Evolutionary conservation across 495 filamentous ascomycete genomes (phyloP), one percentile per base, ranked within the genome.

Genomic region (Bacidia rubella): DNA sequence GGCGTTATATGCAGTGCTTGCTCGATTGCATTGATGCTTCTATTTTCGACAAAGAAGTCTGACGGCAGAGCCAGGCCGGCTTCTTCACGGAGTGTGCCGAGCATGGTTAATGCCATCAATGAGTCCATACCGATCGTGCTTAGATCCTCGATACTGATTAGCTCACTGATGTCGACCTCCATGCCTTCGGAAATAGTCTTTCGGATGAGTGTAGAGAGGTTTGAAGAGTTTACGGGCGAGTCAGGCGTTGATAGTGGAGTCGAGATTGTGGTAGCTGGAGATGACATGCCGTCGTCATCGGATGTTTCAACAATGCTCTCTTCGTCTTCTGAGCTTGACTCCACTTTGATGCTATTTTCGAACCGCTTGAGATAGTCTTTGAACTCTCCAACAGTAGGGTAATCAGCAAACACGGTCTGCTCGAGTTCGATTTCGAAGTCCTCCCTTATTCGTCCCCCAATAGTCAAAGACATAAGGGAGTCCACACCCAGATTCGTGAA

Each of bases 151-250:
- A 70, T 61, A 22, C 55, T 63, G 10, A 62, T 57, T 46, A 90
- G 71, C 56, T 86, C 83, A 3, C 81, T 74, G 0, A 80, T 66
- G 3, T 80, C 68, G 11, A 86, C 74, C 20, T 78, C 80, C 65
- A 86, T 83, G 60, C 87, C 85, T 32, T 56, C 49, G 12, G 59
- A 57, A 12, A 61, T 59, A 1, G 38, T 54, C 21, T 53, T 54
- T 46, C 55, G 53, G 29, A 62, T 52, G 57, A 52, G 55, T 22
- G 54, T 40, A 23, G 57, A 42, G 12, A 52, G 49, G 2, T 56
- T 51, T 11, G 57, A 48, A 17, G 58, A 56, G 2, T 44, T 52
- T 3, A 51, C 54, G 7, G 57, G 57, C 9, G 54, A 50, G 10
- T 20, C 49, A 23, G 54, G 57, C 4, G 52, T 51, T 11, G 59